Base-by-base conservation (phyloP, 768 basidiomycete species). In the Flagelloscypha sp. region DNA sequence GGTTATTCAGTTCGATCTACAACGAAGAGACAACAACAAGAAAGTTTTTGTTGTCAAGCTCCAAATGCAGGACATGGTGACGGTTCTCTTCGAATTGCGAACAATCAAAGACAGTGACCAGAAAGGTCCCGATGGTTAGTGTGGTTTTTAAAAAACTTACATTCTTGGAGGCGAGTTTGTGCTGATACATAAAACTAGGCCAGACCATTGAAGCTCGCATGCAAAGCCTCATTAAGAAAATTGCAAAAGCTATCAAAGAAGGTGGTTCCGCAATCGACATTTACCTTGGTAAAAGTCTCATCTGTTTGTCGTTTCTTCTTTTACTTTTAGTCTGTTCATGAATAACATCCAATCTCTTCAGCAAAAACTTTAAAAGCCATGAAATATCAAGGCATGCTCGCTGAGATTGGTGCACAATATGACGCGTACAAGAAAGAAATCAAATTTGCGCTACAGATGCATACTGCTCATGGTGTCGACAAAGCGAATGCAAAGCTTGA, bases 21-120 rank as follows among this genome's bases (percentile, higher is more conserved):
- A 65, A 3, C 55, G 72, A 17, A 53, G 66, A 16, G 69, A 71
- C 18, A 76, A 76, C 35, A 66, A 75, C 36, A 63, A 59, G 37
- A 72, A 70, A 40, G 59, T 74, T 6, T 39, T 63, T 2, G 52
- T 58, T 3, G 53, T 76, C 5, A 66, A 67, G 32, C 37, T 65
- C 6, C 63, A 70, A 40, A 76, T 76, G 70, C 61, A 58, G 38
- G 59, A 72, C 25, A 61, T 69, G 57, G 68, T 75, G 63, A 37
- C 48, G 10, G 56, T 56, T 2, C 59, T 74, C 13, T 55, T 70
- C 12, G 61, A 70, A n/a, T n/a, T n/a, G n/a, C n/a, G n/a, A n/a
- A n/a, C n/a, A n/a, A n/a, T n/a, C n/a, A n/a, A n/a, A n/a, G n/a
- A n/a, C n/a, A n/a, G n/a, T n/a, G n/a, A n/a, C n/a, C n/a, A n/a